phyloP scores from a whole-genome alignment of 139 green algal genomes.

The Deuterostichococcus epilithicus region DNA sequence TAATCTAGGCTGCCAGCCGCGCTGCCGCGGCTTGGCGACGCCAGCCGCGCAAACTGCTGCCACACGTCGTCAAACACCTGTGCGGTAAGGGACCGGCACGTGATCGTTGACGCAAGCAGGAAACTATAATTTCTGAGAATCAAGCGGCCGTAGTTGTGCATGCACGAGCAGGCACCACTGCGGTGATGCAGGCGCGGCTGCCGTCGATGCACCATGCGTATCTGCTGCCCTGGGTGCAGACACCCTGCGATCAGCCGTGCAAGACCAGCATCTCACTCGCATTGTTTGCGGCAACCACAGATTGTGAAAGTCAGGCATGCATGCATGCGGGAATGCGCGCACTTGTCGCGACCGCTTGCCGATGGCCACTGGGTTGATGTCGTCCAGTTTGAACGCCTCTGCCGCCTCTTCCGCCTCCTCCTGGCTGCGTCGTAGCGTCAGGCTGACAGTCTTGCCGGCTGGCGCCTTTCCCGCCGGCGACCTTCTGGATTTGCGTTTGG shows the following conservation, averaged over 20 bases:
- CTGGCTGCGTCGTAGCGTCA: neutral
- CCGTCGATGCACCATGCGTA: neutral
- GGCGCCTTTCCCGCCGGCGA: neutral
- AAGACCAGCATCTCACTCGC: too few relatives aligned
- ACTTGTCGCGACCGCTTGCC: conserved; percentile 59
- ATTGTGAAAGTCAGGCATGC: neutral
- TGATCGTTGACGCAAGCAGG: neutral
- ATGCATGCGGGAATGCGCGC: too few relatives aligned
- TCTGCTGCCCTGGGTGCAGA: too few relatives aligned
- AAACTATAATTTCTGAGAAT: neutral
- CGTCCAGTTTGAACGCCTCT: conserved; percentile 28
- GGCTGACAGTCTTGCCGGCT: neutral
- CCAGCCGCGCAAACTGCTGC: conserved; percentile 55
- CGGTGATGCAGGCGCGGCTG: neutral
- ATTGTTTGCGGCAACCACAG: too few relatives aligned
- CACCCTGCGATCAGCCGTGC: too few relatives aligned
- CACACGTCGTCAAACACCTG: conserved; percentile 83
- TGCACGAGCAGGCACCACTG: too few relatives aligned
- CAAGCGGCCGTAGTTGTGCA: neutral
- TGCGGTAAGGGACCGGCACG: neutral
- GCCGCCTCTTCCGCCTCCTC: neutral
- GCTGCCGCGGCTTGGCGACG: conserved; percentile 34
- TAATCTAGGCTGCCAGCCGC: conserved; percentile 21
- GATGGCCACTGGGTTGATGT: conserved; percentile 73
- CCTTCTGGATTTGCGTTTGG: neutral